Base-by-base conservation (phyloP, 176 grass and related monocot species). In the Cenchrus purpureus region DNA sequence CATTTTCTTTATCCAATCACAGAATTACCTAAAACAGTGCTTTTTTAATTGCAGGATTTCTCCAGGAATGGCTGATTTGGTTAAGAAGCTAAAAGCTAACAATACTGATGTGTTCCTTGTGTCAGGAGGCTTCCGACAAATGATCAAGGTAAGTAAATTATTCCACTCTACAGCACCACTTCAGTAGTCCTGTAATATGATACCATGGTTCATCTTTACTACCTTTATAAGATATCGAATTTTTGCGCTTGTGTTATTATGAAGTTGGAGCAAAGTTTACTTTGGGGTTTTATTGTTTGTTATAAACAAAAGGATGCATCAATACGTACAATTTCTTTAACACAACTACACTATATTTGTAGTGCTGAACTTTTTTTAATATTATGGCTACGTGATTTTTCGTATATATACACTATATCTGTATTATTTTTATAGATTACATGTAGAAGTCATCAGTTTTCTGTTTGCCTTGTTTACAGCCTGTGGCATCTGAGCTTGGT, bases 71-170 rank as follows among this genome's bases (percentile, higher is more conserved):
- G 45, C 78, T 82, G 91, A 89, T 81, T 87, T 98, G 74, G 90
- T 95, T 69, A 87, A 79, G 46, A 94, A 92, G 83, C 56, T 98
- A 37, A 98, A 90, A 80, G 86, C 43, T 81, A 95, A 92, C 71
- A 83, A 88, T 29, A 91, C 67, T 84, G 86, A 94, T 68, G 93
- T 98, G 16, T 98, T 94, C 86, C 87, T 98, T 82, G 81, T 98
- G 55, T 98, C 96, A 54, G 93, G 96, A 73, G 96, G 96, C 74
- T 95, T 95, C 79, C 77, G 93, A 48, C 96, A 98, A 87, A 95
- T 98, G 96, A 95, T 98, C 82, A 85, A 95, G 82, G 96, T 95
- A 91, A 64, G 88, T 92, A 86, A 7, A 71, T 85, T 44, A 65
- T 46, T 89, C 43, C 12, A 17, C 22, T 79, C 8, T 45, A 61